phyloP scores from a whole-genome alignment of 1,284 basidiomycete genomes.

The Exobasidium rhododendri region DNA sequence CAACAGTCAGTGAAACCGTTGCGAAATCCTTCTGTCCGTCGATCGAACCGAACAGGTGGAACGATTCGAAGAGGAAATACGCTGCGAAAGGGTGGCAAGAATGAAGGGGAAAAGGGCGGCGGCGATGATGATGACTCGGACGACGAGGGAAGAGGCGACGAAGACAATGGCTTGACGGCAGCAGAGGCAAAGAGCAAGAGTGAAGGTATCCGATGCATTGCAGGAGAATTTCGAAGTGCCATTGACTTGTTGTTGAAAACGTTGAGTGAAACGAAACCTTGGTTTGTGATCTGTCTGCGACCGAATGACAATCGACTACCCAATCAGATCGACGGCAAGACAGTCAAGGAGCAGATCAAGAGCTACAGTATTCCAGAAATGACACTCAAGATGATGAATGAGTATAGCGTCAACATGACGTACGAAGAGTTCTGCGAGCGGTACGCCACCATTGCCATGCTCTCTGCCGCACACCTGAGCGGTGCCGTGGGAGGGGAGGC shows the following conservation, averaged over 20 bases:
- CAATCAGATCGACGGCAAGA: slow-evolving; percentile 85
- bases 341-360: slow-evolving; percentile 85
- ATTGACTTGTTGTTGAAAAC: slow-evolving; percentile 83
- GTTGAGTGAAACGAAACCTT: slow-evolving; percentile 81
- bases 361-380: slow-evolving; percentile 77
- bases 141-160: slow-evolving; percentile 32
- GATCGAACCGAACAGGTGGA: slow-evolving; percentile 24
- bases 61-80: slow-evolving; percentile 37
- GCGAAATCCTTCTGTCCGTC: slow-evolving; percentile 70
- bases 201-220: slow-evolving; percentile 62
- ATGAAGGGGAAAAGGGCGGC: slow-evolving; percentile 55
- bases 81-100: slow-evolving; percentile 62
- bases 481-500: slow-evolving; percentile 60
- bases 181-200: slow-evolving; percentile 21
- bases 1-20: slow-evolving; percentile 90
- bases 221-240: slow-evolving; percentile 80
- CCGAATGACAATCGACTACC: slow-evolving; percentile 92
- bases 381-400: slow-evolving; percentile 39
- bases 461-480: slow-evolving; percentile 55
- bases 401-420: slow-evolving; percentile 69
- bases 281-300: slow-evolving; percentile 88
- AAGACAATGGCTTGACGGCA: slow-evolving; percentile 19
- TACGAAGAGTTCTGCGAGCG: slow-evolving; percentile 81
- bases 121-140: slow-evolving; percentile 61
- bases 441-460: slow-evolving; percentile 40